Evolutionary conservation across 495 filamentous ascomycete genomes (phyloP).

Genomic region (Hypoxylon lienhwacheense): DNA sequence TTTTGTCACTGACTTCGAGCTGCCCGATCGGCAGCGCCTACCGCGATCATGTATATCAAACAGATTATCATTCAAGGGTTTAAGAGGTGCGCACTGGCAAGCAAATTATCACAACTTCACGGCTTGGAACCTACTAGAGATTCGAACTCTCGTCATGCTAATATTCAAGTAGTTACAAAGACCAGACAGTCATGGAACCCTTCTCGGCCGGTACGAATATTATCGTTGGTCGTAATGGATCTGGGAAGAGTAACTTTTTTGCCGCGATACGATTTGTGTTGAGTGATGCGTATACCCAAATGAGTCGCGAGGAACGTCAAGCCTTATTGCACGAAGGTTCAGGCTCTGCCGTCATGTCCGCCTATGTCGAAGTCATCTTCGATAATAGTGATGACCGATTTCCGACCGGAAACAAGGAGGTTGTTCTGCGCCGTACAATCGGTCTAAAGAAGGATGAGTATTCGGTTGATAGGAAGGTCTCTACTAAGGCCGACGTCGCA

Average conservation of each 20-base stretch:
- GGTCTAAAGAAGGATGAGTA: constrained; percentile 99
- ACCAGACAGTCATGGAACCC: constrained; percentile 96
- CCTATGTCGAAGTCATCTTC: constrained; percentile 98
- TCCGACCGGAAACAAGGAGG: constrained; percentile 87
- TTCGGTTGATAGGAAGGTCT: constrained; percentile 92
- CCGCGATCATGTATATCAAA: constrained; percentile 89
- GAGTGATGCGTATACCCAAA: constrained; percentile 94
- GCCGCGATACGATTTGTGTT: constrained; percentile 98
- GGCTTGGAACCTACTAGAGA: not conserved
- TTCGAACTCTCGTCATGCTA: constrained; percentile 18
- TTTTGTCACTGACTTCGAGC: constrained; percentile 32
- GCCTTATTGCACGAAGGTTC: constrained; percentile 95
- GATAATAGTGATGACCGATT: constrained; percentile 97
- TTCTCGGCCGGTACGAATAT: constrained; percentile 99
- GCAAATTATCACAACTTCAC: too few species aligned
- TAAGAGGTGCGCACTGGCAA: constrained; percentile 71
- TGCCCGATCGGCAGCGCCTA: constrained; percentile 40
- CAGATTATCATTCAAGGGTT: constrained; percentile 99
- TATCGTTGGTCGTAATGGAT: constrained; percentile 98
- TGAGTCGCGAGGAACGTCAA: constrained; percentile 94
- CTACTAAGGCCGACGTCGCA: constrained; percentile 91
- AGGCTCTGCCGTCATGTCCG: constrained; percentile 96
- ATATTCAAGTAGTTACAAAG: constrained; percentile 78
- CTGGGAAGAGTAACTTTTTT: constrained; percentile 99
- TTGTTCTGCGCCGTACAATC: constrained; percentile 89